Evolutionary conservation across 768 basidiomycete genomes (phyloP), one percentile per base, ranked within the genome.

Genomic region (Leccinum truebloodii): DNA sequence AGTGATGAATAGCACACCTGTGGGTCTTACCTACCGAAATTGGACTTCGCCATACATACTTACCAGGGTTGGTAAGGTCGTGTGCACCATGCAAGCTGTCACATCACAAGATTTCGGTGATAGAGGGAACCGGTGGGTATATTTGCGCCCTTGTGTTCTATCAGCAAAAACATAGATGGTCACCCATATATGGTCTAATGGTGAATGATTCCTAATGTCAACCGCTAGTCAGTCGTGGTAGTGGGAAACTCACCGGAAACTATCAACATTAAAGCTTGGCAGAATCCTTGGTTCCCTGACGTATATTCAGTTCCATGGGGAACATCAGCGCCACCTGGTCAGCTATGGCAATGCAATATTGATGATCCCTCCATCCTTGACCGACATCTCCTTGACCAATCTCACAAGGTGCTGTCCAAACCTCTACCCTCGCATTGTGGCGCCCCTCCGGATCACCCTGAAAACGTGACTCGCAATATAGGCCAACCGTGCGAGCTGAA

Each of bases 371-470:
- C 88, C 87, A 89, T 12, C 80, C 80, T 3, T 77, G 30, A 76
- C 44, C 35, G 32, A 76, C 69, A 5, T 68, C 53, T 0, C 82
- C 83, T 57, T 80, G 79, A 3, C 81, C 83, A 41, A 85, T 75
- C 57, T 83, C 76, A 48, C 77, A 74, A 2, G 88, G 88, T 10
- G 87, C 84, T 6, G 84, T 83, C 87, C 87, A 89, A 13, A 88
- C 75, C 65, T 88, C 88, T 3, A 83, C 80, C 63, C 82, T 82
- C 4, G 71, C 65, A 52, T 88, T 85, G 63, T 89, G 86, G 58
- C 86, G 75, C 8, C 81, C 80, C 59, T 82, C 78, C 0, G 84
- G 85, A 48, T 82, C 75, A 52, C 80, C 79, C 59, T 83, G 66
- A 67, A 87, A 88, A 7, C 76, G 77, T 1, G 83, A 79, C 14